phyloP scores from a whole-genome alignment of 164 flowering plant species.

The Magnolia kwangsiensis region DNA sequence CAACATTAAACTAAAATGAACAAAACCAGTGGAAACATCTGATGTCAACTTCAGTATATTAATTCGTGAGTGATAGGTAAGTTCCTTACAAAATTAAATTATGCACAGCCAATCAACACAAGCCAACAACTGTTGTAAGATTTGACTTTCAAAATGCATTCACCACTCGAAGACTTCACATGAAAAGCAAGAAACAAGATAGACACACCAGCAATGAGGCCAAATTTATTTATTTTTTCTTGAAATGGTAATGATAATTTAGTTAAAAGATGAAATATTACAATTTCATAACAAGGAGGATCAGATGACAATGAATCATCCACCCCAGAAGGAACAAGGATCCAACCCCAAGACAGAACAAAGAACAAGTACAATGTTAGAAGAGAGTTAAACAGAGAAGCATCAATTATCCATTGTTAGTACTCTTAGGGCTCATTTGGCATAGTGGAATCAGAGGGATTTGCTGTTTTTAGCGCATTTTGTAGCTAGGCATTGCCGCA shows the following conservation, averaged over 20 bases:
- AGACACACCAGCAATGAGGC: background rate
- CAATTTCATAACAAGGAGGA: background rate
- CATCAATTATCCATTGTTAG: too few species aligned
- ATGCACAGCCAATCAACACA: background rate
- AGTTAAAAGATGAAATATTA: background rate
- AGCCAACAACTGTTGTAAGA: background rate
- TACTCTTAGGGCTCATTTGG: too few species aligned
- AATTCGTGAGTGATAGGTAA: background rate
- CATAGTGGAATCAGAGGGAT: too few species aligned
- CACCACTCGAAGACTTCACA: background rate
- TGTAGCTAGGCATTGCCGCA: too few species aligned
- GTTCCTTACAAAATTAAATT: too few species aligned
- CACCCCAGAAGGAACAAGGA: background rate
- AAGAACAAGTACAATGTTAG: too few species aligned
- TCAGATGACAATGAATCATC: background rate
- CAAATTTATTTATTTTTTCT: too few species aligned
- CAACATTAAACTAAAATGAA: background rate
- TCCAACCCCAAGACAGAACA: background rate
- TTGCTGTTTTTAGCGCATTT: too few species aligned
- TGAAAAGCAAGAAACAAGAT: background rate
- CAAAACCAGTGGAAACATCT: background rate
- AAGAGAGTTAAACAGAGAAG: too few species aligned
- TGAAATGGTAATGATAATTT: too few species aligned
- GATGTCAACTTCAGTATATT: background rate
- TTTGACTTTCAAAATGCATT: background rate